Percentiles rank a stretch among this genome's conserved stretches.
phyloP scores from a whole-genome alignment of 306 rosid species.

The Fragaria iinumae region DNA sequence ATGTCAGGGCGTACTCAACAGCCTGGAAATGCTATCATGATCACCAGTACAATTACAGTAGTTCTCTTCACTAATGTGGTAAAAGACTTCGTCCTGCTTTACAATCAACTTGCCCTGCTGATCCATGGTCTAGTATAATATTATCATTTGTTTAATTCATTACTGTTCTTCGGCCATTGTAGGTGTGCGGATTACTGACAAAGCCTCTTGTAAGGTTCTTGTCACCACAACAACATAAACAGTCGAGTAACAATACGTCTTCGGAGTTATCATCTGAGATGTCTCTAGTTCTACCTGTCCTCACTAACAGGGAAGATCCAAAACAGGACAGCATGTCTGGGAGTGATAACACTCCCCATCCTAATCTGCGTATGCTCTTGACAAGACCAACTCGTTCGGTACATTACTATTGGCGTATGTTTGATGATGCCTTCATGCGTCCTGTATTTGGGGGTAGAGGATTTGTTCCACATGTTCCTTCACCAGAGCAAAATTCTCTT shows the following conservation, averaged over 20 bases:
- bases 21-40: slow-evolving; percentile 52
- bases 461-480: slow-evolving; percentile 29
- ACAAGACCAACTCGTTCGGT: slow-evolving; percentile 25
- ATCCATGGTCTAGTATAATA: not conserved
- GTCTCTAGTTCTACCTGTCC: slow-evolving; percentile 34
- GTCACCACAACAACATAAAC: slow-evolving; percentile 36
- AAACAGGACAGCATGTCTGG: slow-evolving; percentile 24
- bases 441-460: slow-evolving; percentile 67
- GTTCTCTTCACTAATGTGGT: slow-evolving; percentile 68
- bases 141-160: not conserved
- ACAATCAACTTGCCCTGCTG: not conserved
- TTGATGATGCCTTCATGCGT: slow-evolving; percentile 56
- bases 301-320: slow-evolving; percentile 14
- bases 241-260: not conserved
- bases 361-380: slow-evolving; percentile 24
- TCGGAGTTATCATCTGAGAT: slow-evolving; percentile 15
- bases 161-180: slow-evolving; percentile 13
- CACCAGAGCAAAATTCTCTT: slow-evolving; percentile 11
- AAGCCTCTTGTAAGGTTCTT: slow-evolving; percentile 50
- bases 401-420: slow-evolving; percentile 42
- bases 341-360: slow-evolving; percentile 11
- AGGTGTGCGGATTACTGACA: slow-evolving; percentile 68
- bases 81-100: slow-evolving; percentile 10
- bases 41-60: slow-evolving; percentile 57
- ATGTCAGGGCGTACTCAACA: slow-evolving; percentile 47